A percentile compares a stretch with the other conserved stretches of the same genome.
phyloP scores from a whole-genome alignment of 495 filamentous ascomycete genomes.

The Aspergillus nidulans region DNA sequence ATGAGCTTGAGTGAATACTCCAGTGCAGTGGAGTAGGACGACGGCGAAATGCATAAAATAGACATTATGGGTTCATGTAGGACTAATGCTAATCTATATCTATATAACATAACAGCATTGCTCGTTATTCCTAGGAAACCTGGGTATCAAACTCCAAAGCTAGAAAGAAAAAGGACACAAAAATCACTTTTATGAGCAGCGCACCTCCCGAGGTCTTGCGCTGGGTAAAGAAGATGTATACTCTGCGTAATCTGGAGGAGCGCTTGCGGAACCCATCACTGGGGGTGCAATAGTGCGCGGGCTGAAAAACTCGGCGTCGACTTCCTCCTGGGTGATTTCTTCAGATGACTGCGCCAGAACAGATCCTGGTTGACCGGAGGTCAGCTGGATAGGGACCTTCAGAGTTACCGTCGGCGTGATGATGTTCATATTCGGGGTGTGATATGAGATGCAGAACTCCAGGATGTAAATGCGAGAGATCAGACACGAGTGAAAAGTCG shows the following conservation, averaged over 20 bases:
- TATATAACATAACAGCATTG: background rate
- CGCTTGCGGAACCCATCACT: background rate
- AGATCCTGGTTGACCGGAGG: constrained; percentile 18
- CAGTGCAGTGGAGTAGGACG: background rate
- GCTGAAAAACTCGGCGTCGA: constrained; percentile 37
- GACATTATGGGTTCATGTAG: background rate
- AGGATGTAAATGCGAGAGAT: constrained; percentile 74
- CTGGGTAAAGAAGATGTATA: background rate
- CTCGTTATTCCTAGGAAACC: background rate
- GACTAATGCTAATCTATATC: background rate
- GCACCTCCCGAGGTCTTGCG: background rate
- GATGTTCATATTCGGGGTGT: constrained; percentile 52
- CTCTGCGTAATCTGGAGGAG: constrained; percentile 17
- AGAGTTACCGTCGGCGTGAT: constrained; percentile 55
- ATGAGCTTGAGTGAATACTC: background rate
- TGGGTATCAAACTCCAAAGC: background rate
- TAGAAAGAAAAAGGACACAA: background rate
- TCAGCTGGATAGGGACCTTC: constrained; percentile 74
- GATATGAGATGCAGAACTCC: constrained; percentile 60
- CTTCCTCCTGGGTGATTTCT: constrained; percentile 31
- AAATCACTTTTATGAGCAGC: background rate
- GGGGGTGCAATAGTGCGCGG: constrained; percentile 30
- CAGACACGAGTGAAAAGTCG: constrained; percentile 87
- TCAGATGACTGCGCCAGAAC: constrained; percentile 10
- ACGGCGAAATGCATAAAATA: constrained; percentile 1